Evolutionary conservation across 2,329 filamentous ascomycete species (phyloP), one percentile per base, ranked within the genome.

Genomic region (Karstenula rhodostoma): DNA sequence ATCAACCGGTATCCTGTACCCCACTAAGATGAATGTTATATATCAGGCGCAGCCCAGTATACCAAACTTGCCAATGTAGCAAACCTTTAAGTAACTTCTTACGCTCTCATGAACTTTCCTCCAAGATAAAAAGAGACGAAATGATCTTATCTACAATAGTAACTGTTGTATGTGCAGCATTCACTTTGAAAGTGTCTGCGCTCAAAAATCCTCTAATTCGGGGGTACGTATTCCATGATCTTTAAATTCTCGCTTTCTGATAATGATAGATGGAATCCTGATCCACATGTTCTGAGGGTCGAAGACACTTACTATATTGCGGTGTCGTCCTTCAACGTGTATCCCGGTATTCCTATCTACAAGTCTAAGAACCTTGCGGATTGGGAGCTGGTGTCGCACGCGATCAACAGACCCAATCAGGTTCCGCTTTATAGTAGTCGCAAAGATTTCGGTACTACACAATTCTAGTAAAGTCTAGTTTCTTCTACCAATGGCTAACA

Each of bases 281-380:
- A 46, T 46, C 43, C 43, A n/a, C 43, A 46, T 46, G 4, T 27
- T 25, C 15, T 46, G 23, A 46, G 43, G 19, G 43, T 46, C 19
- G 19, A 46, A 4, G 43, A 46, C 12, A 46, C 43, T 13, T 46
- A 46, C 5, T 46, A 25, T 13, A 25, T 46, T 25, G 43, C 43
- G 1, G 43, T 46, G 3, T 82, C 80, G 1, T 80, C 76, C n/a
- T 83, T 84, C 67, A 72, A 79, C 53, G 74, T 76, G 1, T 83
- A 81, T 48, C 82, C 82, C 0, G 81, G 81, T 0, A 71, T 83
- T 1, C 81, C 81, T 0, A 72, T 84, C 23, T 79, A 83, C 58
- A 78, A 78, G 6, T 80, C 77, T 59, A 78, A 76, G 49, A 80
- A 84, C 62, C 66, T 84, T n/a, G 65, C 73, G 22, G 76, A 77